A percentile compares a stretch with the other conserved stretches of the same genome.
These are phyloP conservation scores for Ramaria rubella DNA, from an alignment of 768 basidiomycete genomes.

Conservation along the genomic window DNA sequence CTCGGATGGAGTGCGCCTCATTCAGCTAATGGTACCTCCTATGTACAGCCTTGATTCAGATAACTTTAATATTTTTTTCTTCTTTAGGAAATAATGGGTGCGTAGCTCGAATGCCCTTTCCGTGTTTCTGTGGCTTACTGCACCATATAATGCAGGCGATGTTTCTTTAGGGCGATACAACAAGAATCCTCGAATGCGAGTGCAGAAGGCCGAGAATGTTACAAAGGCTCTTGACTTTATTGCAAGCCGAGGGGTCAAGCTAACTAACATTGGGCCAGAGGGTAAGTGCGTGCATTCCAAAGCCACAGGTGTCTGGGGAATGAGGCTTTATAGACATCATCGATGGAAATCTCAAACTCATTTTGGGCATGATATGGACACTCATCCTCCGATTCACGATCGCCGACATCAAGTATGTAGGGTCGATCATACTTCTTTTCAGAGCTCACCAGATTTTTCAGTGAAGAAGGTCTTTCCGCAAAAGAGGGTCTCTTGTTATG, in stretches of 20 bases:
- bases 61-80: neutral
- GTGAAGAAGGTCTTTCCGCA: conserved; percentile 97
- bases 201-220: conserved; percentile 98
- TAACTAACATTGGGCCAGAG: conserved; percentile 98
- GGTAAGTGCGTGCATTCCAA: conserved; percentile 30
- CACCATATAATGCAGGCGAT: conserved; percentile 49
- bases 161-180: conserved; percentile 94
- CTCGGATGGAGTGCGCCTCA: conserved; percentile 90
- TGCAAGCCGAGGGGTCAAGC: conserved; percentile 84
- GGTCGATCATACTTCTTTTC: neutral
- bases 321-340: conserved; percentile 73
- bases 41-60: conserved; percentile 7
- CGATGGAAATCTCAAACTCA: conserved; percentile 96
- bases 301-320: neutral
- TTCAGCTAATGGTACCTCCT: conserved; percentile 77
- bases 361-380: conserved; percentile 99
- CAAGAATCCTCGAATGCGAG: conserved; percentile 79
- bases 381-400: conserved; percentile 96
- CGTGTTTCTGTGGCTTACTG: conserved; percentile 6
- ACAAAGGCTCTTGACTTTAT: conserved; percentile 96
- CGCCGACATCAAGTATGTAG: conserved; percentile 86
- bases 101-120: conserved; percentile 12
- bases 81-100: conserved; percentile 92
- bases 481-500: conserved; percentile 95
- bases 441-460: conserved; percentile 27